A percentile compares a stretch with the other conserved stretches of the same genome.
Evolutionary conservation across 148 eudicot genomes (phyloP).

Genomic region (Persicaria maculosa): DNA sequence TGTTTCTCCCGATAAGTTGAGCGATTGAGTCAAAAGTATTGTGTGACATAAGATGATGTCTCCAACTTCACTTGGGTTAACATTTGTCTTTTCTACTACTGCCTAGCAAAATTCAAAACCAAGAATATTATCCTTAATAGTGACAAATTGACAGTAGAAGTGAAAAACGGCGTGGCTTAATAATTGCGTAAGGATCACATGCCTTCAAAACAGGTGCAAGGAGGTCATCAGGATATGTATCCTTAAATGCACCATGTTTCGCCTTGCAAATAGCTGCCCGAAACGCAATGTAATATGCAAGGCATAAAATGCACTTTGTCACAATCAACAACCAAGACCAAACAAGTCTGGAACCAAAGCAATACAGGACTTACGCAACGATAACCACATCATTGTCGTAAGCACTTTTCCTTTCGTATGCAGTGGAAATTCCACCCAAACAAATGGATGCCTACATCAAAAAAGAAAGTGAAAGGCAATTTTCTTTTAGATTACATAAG

Average conservation of each 20-base stretch:
- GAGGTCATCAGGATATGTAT: slow-evolving; percentile 88
- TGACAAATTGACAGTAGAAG: not conserved
- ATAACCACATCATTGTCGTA: slow-evolving; percentile 93
- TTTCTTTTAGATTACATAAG: too few species aligned
- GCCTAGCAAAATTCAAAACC: slow-evolving; percentile 22
- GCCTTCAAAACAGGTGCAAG: slow-evolving; percentile 89
- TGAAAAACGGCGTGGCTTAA: too few species aligned
- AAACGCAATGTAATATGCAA: slow-evolving; percentile 42
- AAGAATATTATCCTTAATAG: not conserved
- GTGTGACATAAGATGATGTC: slow-evolving; percentile 35
- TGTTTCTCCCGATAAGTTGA: too few species aligned
- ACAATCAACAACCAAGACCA: not conserved
- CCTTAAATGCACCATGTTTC: slow-evolving; percentile 84
- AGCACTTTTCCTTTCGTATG: slow-evolving; percentile 61
- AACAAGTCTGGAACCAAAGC: not conserved
- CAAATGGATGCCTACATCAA: slow-evolving; percentile 61
- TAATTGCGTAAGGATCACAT: not conserved
- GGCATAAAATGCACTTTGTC: not conserved
- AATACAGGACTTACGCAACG: slow-evolving; percentile 69
- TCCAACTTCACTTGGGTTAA: slow-evolving; percentile 64
- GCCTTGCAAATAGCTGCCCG: slow-evolving; percentile 87
- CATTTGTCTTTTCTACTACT: slow-evolving; percentile 55
- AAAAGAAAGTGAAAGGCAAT: not conserved
- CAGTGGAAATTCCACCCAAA: slow-evolving; percentile 66
- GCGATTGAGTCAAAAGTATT: too few species aligned